Base-by-base conservation (phyloP, 208 protist species). In the Angomonas ambiguus region DNA sequence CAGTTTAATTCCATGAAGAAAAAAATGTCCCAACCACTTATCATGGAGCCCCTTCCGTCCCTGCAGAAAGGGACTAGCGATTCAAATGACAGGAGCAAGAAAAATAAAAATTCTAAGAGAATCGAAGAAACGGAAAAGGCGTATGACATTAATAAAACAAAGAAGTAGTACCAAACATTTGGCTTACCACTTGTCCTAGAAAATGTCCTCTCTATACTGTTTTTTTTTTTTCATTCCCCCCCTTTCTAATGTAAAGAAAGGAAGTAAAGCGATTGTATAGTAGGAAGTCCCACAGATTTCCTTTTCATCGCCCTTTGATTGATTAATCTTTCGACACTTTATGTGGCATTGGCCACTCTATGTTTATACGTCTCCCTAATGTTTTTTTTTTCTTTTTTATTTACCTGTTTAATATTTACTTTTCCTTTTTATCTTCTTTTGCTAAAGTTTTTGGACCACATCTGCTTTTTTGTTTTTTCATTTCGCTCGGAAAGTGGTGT, bases 321-420 rank as follows among this genome's bases (percentile, higher is more conserved):
- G n/a, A n/a, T n/a, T n/a, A n/a, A n/a, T n/a, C n/a, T n/a, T n/a
- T n/a, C n/a, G n/a, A n/a, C n/a, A n/a, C 38, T 48, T 20, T 48
- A 20, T 48, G 38, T 48, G 38, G 38, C 18, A 48, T 48, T 48
- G 38, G 38, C 13, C 38, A 48, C 18, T 20, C 38, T 18, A 20
- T 48, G 38, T 18, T 48, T 11, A 56, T 30, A 56, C 11, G 27
- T 24, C 10, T 30, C 11, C n/a, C 27, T 30, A 30, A 56, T 27
- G 11, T 56, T 56, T 8, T 20, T 56, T 56, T 56, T 20, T 20
- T 56, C 22, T 27, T 56, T 56, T 56, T 56, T 56, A 30, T 27
- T 56, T 56, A 30, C n/a, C 27, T 56, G 11, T 20, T 11, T 27
- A 56, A 24, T 56, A 24, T 20, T 27, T 11, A 24, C 5, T 30